Base-by-base conservation (phyloP, 805 yeast genomes). In the Kluyveromyces siamensis region DNA sequence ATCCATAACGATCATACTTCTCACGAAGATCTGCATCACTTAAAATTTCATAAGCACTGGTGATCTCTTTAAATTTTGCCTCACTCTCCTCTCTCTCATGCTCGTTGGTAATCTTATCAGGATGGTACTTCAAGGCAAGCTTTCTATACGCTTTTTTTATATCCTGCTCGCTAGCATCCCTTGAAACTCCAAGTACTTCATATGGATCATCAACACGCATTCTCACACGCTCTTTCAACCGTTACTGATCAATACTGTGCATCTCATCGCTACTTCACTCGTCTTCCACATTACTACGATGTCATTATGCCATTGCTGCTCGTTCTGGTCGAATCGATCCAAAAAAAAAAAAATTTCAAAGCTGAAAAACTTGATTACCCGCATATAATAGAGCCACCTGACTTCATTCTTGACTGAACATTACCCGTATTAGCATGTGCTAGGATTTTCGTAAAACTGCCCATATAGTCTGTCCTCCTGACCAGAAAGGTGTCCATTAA, bases 101-200 rank as follows among this genome's bases (percentile, higher is more conserved):
- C 9, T 77, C 79, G 54, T 80, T 87, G 0, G 79, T 63, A 1
- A 80, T 89, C 62, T 93, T 91, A 65, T 91, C 98, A 0, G 98
- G 98, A 66, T 91, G 98, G 58, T 82, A 79, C 51, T 73, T 71
- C 38, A 91, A 72, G 10, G 98, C 98, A 44, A 88, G 74, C 56
- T 81, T 84, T 55, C 95, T 76, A 67, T 87, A 91, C 0, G 96
- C 95, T 64, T 78, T 81, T 57, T 83, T 83, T 62, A 91, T 87
- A 53, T 90, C 96, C 1, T 68, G 69, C 33, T 77, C 67, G 1
- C 87, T 68, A 0, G 96, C 95, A 17, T 76, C 72, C 2, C 73
- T 62, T 7, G 76, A 78, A 5, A 89, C 79, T 37, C 87, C 96
- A 19, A 89, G 73, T 2, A 86, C 69, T 42, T 77, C 87, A 67